These are phyloP conservation scores for Colletotrichum eleusines DNA, from an alignment of 2,329 filamentous ascomycete species.

Conservation along the genomic window DNA sequence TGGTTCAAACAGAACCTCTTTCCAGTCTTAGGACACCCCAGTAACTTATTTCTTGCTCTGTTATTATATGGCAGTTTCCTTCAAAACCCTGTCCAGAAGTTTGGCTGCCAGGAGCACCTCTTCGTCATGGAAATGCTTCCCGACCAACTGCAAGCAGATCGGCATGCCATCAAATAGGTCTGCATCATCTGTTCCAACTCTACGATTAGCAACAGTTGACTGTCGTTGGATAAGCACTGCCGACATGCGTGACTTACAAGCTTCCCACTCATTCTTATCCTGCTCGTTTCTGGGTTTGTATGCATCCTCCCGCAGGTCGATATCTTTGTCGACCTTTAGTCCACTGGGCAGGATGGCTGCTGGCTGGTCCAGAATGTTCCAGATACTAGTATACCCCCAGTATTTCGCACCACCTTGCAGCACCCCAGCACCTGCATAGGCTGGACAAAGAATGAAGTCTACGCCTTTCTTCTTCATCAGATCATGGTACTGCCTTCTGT, in stretches of 20 bases:
- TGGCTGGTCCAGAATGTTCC: constrained; percentile 31
- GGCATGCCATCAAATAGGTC: constrained; percentile 22
- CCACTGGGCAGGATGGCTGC: constrained; percentile 23
- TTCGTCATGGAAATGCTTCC: constrained; percentile 35
- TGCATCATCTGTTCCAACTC: constrained; percentile 10
- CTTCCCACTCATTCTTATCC: constrained; percentile 24
- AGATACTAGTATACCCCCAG: constrained; percentile 29
- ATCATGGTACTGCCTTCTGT: constrained; percentile 26
- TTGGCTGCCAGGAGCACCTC: constrained; percentile 29
- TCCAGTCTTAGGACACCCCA: background rate
- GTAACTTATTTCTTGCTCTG: too few species aligned
- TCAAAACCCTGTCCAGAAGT: constrained; percentile 11
- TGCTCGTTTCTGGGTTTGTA: constrained; percentile 4
- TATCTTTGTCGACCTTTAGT: constrained; percentile 3
- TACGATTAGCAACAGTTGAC: background rate
- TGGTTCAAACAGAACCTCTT: background rate
- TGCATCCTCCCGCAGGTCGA: background rate
- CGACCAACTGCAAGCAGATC: constrained; percentile 22
- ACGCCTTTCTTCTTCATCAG: constrained; percentile 27
- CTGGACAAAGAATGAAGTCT: constrained; percentile 31
- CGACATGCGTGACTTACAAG: constrained; percentile 16
- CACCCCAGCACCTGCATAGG: constrained; percentile 24
- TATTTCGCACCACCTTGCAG: constrained; percentile 31
- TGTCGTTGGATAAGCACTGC: background rate
- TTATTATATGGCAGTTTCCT: background rate